Percentiles rank a stretch among this genome's conserved stretches.
Conservation (phyloP, 1,284 basidiomycete genomes). For the Papiliotrema nemorosa region DNA sequence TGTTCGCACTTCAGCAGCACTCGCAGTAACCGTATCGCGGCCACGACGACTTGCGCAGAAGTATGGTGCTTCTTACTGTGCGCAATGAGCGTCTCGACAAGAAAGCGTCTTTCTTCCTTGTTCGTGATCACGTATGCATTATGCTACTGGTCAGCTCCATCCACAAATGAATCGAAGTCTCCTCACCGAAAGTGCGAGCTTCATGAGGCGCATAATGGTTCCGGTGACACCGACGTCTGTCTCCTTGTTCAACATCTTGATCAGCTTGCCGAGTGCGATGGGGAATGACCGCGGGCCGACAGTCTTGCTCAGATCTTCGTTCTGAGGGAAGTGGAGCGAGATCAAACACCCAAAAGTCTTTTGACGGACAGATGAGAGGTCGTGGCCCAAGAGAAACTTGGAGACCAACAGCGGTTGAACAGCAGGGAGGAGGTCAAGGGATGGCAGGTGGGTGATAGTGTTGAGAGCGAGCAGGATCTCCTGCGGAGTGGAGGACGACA, state of each 20-base stretch:
- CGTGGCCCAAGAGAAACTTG: constrained; percentile 27
- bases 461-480: constrained; percentile 37
- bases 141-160: constrained; percentile 8
- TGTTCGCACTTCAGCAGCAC: not conserved
- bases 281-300: constrained; percentile 16
- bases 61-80: not conserved
- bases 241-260: constrained; percentile 19
- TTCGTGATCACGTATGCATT: constrained; percentile 9
- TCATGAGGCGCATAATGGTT: constrained; percentile 12
- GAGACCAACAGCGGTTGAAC: constrained; percentile 31
- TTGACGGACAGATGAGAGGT: constrained; percentile 26
- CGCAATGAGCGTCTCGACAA: constrained; percentile 19
- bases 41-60: too few species aligned
- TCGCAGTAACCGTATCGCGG: constrained; percentile 2
- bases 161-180: not conserved
- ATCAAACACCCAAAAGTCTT: constrained; percentile 26
- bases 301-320: constrained; percentile 1
- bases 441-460: constrained; percentile 35
- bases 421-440: constrained; percentile 39
- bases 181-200: constrained; percentile 12
- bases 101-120: constrained; percentile 15
- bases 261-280: constrained; percentile 24
- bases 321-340: constrained; percentile 14
- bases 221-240: constrained; percentile 14
- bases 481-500: constrained; percentile 22